Percentiles rank a stretch among this genome's conserved stretches.
These are phyloP conservation scores for Pholiota microspora DNA, from an alignment of 768 basidiomycete genomes.

Conservation along the genomic window DNA sequence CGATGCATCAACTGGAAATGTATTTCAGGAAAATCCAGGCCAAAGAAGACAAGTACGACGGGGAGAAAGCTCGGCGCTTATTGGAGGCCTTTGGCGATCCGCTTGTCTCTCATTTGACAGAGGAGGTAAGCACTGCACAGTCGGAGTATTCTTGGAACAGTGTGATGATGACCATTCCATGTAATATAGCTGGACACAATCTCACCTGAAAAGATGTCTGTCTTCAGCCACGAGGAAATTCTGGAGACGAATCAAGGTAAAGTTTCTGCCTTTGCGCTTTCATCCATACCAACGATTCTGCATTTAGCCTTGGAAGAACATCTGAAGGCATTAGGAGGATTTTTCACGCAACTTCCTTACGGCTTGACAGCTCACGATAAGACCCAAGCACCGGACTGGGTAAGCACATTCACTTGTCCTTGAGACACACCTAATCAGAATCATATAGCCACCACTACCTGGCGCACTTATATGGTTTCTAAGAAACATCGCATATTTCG, in stretches of 20 bases:
- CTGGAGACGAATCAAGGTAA: background rate
- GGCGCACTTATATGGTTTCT: background rate
- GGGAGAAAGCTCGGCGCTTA: background rate
- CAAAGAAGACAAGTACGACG: slow-evolving; percentile 8
- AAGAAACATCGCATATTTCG: background rate
- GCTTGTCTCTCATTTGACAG: slow-evolving; percentile 5
- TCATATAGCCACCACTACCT: background rate
- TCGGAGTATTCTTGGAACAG: no score
- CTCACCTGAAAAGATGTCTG: background rate
- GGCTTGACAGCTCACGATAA: background rate
- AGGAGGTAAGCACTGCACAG: slow-evolving; percentile 1
- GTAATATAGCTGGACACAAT: background rate
- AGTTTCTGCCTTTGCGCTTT: background rate
- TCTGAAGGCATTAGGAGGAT: background rate
- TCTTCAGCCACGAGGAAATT: background rate
- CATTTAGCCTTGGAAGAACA: background rate
- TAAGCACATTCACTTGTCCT: background rate
- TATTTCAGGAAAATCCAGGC: slow-evolving; percentile 1
- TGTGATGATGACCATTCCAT: no score
- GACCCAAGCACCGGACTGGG: background rate
- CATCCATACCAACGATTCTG: no score
- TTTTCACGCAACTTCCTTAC: background rate
- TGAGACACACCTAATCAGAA: background rate
- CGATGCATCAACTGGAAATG: background rate
- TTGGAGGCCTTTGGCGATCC: slow-evolving; percentile 7